Evolutionary conservation across 768 basidiomycete species (phyloP), one percentile per base, ranked within the genome.

Genomic region (Antrodiella citrinella): DNA sequence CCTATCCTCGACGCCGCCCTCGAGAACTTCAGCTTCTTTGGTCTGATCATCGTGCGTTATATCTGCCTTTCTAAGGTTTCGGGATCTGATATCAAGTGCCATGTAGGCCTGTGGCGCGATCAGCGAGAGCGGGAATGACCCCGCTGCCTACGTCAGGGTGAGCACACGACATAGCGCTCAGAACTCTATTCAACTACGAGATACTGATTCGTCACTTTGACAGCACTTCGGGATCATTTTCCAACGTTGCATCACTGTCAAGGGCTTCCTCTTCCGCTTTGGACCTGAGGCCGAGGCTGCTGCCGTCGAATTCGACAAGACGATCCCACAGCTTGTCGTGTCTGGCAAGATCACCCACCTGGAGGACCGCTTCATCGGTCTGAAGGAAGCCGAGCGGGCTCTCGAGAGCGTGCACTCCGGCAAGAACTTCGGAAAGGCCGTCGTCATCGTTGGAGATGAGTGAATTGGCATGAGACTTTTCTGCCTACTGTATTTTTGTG

Each of bases 281-380:
- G 53, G 63, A 19, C 44, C 53, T 2, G 45, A 30, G 7, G 58
- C 68, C 53, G 50, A 43, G 12, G 41, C 30, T 15, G 30, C 30
- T 7, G 30, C 30, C 30, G 30, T 15, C 30, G 30, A 56, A 46
- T 71, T 70, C 52, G 62, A 64, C 50, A 13, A 51, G 30, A 63
- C 62, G 51, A 53, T 67, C 39, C 65, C 65, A 3, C 20, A 22
- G 10, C 47, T 59, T 15, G 54, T 69, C 45, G 65, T 65, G 18
- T 23, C 53, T 45, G 67, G 70, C 39, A 49, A 67, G 58, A 59
- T 73, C 59, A 64, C 68, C 58, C 63, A 67, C 56, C 50, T 59
- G 50, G 66, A 74, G 57, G 53, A 70, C 52, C 44, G 60, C 42
- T 55, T 55, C 47, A 48, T 57, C 45, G 66, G 71, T 9, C 57